phyloP scores from a whole-genome alignment of 1,139 yeast species.

The Hanseniaspora gamundiae region DNA sequence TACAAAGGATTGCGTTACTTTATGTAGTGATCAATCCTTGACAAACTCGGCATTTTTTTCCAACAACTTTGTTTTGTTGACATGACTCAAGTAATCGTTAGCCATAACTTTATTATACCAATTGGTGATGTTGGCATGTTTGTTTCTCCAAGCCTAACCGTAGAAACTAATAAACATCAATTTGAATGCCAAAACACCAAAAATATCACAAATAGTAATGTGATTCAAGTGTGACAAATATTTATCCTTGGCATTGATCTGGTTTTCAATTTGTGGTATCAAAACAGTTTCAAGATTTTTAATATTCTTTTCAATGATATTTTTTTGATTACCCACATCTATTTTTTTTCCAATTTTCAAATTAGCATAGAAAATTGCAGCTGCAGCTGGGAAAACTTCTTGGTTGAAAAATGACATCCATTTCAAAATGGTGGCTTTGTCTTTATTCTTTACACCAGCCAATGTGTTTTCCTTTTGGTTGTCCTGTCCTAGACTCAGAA shows the following conservation, averaged over 20 bases:
- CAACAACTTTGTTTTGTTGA: not conserved
- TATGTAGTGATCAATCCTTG: not conserved
- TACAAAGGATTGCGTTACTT: not conserved
- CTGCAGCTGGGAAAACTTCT: not conserved
- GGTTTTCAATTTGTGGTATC: conserved; percentile 46
- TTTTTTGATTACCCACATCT: conserved; percentile 28
- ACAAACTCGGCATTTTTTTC: not conserved
- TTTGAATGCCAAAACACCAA: conserved; percentile 43
- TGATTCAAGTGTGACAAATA: conserved; percentile 44
- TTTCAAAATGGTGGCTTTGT: conserved; percentile 54
- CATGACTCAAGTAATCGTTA: not conserved
- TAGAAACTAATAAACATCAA: conserved; percentile 58
- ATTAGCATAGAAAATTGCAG: not conserved
- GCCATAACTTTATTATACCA: conserved; percentile 65
- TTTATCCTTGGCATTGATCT: conserved; percentile 69
- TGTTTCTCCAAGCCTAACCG: conserved; percentile 67
- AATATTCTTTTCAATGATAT: conserved; percentile 23
- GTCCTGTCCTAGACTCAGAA: not conserved
- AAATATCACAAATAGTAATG: conserved; percentile 73
- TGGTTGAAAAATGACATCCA: conserved; percentile 63
- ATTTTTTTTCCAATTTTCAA: not conserved
- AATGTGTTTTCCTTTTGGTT: not conserved
- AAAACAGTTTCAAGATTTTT: conserved; percentile 53
- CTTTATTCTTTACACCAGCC: conserved; percentile 25
- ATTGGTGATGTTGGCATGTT: conserved; percentile 66